Conservation (phyloP, 1,139 yeast genomes). For the Protomyces inouyei region DNA sequence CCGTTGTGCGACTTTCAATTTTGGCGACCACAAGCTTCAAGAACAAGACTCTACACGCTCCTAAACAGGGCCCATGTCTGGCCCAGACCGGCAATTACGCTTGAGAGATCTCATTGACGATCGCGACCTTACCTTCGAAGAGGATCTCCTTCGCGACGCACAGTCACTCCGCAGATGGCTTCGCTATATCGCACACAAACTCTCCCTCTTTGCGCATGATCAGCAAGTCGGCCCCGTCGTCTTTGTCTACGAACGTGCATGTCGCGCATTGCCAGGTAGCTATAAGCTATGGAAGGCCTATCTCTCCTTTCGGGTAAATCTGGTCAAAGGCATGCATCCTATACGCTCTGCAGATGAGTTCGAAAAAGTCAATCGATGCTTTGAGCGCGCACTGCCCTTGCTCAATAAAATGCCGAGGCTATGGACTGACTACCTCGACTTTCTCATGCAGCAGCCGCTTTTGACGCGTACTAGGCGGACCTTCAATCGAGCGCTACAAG, state of each 20-base stretch:
- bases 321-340: conserved; percentile 39
- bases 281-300: conserved; percentile 57
- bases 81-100: background rate
- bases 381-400: conserved; percentile 48
- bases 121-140: conserved; percentile 48
- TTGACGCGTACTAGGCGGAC: conserved; percentile 47
- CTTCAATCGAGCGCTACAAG: conserved; percentile 53
- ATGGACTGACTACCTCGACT: conserved; percentile 55
- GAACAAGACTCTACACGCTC: background rate
- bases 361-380: conserved; percentile 44
- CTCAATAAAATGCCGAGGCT: conserved; percentile 48
- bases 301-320: conserved; percentile 44
- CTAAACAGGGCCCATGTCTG: background rate
- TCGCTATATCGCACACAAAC: conserved; percentile 47
- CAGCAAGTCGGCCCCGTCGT: conserved; percentile 41
- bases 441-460: conserved; percentile 44
- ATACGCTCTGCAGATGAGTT: conserved; percentile 40
- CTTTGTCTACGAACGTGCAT: conserved; percentile 54
- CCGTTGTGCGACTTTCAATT: background rate
- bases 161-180: conserved; percentile 51
- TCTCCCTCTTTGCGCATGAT: conserved; percentile 14
- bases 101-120: conserved; percentile 4
- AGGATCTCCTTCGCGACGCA: conserved; percentile 47
- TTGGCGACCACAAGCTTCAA: too few relatives aligned
- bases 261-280: conserved; percentile 47